These are phyloP conservation scores for Pluteus cervinus DNA, from an alignment of 768 basidiomycete species.

Conservation along the genomic window DNA sequence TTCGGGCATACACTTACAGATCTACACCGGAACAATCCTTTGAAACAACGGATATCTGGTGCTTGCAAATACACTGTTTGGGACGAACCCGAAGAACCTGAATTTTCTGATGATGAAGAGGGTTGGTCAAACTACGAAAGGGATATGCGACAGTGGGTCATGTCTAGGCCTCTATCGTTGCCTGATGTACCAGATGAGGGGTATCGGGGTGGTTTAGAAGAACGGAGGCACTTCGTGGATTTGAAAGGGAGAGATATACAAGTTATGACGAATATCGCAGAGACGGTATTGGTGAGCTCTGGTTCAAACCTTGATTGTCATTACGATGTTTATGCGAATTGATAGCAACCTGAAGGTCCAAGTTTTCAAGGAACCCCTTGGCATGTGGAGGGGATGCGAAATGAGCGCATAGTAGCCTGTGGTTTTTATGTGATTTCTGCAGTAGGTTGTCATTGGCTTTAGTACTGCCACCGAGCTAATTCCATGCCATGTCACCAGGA, in stretches of 20 bases:
- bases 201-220: constrained; percentile 42
- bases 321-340: constrained; percentile 4
- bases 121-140: constrained; percentile 37
- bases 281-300: constrained; percentile 35
- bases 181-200: constrained; percentile 38
- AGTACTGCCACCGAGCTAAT: constrained; percentile 1
- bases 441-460: constrained; percentile 21
- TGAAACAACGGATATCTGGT: constrained; percentile 35
- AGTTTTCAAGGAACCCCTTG: constrained; percentile 30
- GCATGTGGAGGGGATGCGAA: constrained; percentile 49
- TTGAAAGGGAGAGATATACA: constrained; percentile 34
- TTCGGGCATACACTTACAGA: constrained; percentile 50
- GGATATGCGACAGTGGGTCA: constrained; percentile 35
- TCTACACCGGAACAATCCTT: constrained; percentile 42
- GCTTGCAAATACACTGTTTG: constrained; percentile 34
- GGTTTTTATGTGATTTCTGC: constrained; percentile 33
- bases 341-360: constrained; percentile 25
- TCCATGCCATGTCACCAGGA: constrained; percentile 23
- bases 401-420: constrained; percentile 44
- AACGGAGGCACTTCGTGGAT: constrained; percentile 29
- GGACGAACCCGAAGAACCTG: constrained; percentile 44
- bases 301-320: constrained; percentile 1
- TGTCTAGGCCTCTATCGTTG: constrained; percentile 36
- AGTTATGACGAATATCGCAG: constrained; percentile 34
- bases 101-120: constrained; percentile 43